Evolutionary conservation across 768 basidiomycete genomes (phyloP).

Genomic region (Galerina sulciceps): DNA sequence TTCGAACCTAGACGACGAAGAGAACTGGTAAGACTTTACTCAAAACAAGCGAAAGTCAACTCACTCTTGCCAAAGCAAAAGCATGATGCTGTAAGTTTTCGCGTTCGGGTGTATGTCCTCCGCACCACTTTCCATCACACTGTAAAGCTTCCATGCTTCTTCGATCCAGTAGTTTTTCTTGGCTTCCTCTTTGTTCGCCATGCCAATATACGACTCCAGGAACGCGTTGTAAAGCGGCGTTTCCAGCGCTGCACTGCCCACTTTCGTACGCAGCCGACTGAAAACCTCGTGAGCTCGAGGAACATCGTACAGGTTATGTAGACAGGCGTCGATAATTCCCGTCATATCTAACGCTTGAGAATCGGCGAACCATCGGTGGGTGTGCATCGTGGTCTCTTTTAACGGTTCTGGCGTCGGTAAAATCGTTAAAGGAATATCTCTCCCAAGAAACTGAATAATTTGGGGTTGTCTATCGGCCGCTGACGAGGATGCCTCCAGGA

Average conservation of each 20-base stretch:
- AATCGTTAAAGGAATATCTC: conserved; percentile 48
- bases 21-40: neutral
- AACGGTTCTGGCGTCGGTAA: conserved; percentile 70
- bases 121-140: conserved; percentile 50
- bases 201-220: conserved; percentile 63
- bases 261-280: conserved; percentile 52
- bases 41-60: conserved; percentile 18
- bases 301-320: conserved; percentile 77
- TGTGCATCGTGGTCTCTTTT: conserved; percentile 32
- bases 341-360: conserved; percentile 70
- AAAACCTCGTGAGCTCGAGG: conserved; percentile 78
- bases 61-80: conserved; percentile 61
- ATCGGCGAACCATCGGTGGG: conserved; percentile 65
- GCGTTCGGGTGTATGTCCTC: conserved; percentile 56
- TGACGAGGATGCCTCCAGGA: conserved; percentile 25
- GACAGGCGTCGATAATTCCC: conserved; percentile 83
- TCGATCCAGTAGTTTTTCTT: conserved; percentile 61
- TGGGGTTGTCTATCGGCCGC: conserved; percentile 1
- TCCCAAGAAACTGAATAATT: conserved; percentile 11
- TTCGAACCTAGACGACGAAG: conserved; percentile 4
- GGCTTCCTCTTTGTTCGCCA: conserved; percentile 54
- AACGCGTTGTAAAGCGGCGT: conserved; percentile 70
- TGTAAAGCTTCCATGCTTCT: conserved; percentile 64
- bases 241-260: conserved; percentile 34
- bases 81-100: conserved; percentile 71